Evolutionary conservation across 345 rosid genomes (phyloP), one percentile per base, ranked within the genome.

Genomic region (Hibiscus trionum): DNA sequence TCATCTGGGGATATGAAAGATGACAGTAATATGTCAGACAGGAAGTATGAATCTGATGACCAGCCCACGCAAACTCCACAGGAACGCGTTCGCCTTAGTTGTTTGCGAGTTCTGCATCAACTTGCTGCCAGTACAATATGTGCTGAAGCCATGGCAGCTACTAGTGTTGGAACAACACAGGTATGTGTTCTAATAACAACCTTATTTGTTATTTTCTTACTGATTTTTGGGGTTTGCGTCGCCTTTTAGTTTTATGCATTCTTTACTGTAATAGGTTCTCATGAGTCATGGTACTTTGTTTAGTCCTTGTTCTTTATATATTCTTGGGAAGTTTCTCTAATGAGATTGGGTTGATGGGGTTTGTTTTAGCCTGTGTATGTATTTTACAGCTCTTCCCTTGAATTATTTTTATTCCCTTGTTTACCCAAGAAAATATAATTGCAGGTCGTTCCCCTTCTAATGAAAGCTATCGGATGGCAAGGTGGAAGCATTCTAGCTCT

Each of bases 401-500:
- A 57, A 17, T 58, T 55, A 56, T 44, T 44, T 10, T 50, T 37
- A 15, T 49, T 1, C 4, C 52, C 31, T n/a, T 26, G 7, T 72
- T 59, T 69, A 19, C 59, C 70, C 77, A 49, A 26, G 42, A 70
- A 35, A 66, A 55, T 85, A 44, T 75, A 50, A 42, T 69, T 73
- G 73, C 82, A 90, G 99, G 99, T 95, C 80, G 99, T 95, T 79
- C 98, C 99, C 61, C 94, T 95, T 83, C 88, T 95, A 71, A 92
- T 95, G 99, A 95, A 95, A 84, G 97, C 99, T 74, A 95, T 95
- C 74, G 99, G 99, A 71, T 95, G 99, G 99, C 99, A 82, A 79
- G 98, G 99, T 77, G 99, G 99, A 80, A 95, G 98, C 86, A 95
- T 95, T 81, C 83, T 95, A 76, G 99, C 98, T 59, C 94, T 95